phyloP scores from a whole-genome alignment of 1,139 yeast species.

The Oligophagozyma castellii region DNA sequence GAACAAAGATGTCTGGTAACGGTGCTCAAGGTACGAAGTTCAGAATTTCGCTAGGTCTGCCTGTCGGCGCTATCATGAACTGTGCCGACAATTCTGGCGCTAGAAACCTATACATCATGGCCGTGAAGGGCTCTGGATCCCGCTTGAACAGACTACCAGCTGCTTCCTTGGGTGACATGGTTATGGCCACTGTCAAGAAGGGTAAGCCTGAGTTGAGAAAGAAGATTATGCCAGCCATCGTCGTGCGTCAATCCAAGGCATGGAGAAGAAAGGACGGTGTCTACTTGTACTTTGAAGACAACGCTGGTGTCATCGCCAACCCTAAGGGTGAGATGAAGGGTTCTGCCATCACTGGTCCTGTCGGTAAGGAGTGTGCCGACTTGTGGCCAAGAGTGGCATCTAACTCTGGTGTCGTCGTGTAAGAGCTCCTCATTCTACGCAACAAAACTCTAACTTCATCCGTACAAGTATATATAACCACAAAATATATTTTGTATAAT shows the following conservation, averaged over 20 bases:
- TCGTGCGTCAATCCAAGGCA: slow-evolving; percentile 98
- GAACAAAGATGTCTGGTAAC: slow-evolving; percentile 54
- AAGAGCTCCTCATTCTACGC: slow-evolving; percentile 32
- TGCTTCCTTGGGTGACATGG: slow-evolving; percentile 99
- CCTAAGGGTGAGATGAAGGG: slow-evolving; percentile 99
- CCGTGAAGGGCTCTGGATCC: slow-evolving; percentile 99
- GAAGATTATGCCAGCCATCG: slow-evolving; percentile 99
- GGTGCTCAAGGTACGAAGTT: slow-evolving; percentile 99
- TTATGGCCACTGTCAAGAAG: slow-evolving; percentile 99
- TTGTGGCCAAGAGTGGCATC: slow-evolving; percentile 99
- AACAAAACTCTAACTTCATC: too few species aligned
- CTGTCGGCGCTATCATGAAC: slow-evolving; percentile 99
- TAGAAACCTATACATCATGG: slow-evolving; percentile 95
- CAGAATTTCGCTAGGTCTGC: slow-evolving; percentile 99
- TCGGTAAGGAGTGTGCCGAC: slow-evolving; percentile 99
- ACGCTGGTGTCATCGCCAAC: slow-evolving; percentile 99
- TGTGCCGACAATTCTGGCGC: slow-evolving; percentile 99
- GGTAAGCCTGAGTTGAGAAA: slow-evolving; percentile 99
- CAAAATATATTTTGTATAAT: too few species aligned
- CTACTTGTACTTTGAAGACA: slow-evolving; percentile 99
- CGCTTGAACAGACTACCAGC: slow-evolving; percentile 99
- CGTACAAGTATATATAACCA: too few species aligned
- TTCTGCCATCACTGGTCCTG: slow-evolving; percentile 99
- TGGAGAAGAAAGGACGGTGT: slow-evolving; percentile 99
- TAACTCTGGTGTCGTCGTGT: slow-evolving; percentile 99